Percentiles rank a stretch among this genome's conserved stretches.
These are phyloP conservation scores for Luvunga scandens DNA, from an alignment of 345 rosid species.

Conservation along the genomic window DNA sequence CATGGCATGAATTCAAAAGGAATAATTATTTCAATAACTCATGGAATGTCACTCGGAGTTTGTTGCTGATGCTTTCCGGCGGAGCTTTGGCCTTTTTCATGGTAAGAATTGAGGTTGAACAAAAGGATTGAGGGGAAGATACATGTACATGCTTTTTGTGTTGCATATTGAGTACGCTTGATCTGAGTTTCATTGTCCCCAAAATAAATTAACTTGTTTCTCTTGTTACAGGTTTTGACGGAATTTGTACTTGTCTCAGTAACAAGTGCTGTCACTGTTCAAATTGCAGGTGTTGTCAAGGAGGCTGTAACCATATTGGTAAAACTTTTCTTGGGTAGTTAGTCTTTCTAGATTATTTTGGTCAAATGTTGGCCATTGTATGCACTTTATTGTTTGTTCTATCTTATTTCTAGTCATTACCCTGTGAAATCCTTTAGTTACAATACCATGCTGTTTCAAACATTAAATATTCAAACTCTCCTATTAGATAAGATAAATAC, in stretches of 20 bases:
- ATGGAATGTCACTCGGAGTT: constrained; percentile 75
- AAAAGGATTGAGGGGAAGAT: background rate
- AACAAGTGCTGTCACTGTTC: constrained; percentile 98
- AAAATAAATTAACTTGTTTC: constrained; percentile 7
- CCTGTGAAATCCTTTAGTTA: background rate
- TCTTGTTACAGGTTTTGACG: constrained; percentile 73
- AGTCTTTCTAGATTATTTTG: background rate
- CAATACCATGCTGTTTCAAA: background rate
- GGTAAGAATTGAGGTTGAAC: constrained; percentile 43
- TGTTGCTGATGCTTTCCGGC: constrained; percentile 90
- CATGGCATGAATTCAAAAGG: constrained; percentile 75
- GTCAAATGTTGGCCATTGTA: background rate
- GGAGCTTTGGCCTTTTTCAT: constrained; percentile 94
- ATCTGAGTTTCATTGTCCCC: background rate
- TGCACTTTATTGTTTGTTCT: background rate
- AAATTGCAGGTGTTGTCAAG: constrained; percentile 98
- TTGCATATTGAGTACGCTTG: background rate
- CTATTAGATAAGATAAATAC: background rate
- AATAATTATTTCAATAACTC: constrained; percentile 80
- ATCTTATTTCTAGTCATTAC: background rate
- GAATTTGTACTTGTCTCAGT: constrained; percentile 91
- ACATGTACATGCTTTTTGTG: constrained; percentile 1
- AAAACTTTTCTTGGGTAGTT: constrained; percentile 13
- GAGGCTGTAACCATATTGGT: constrained; percentile 98
- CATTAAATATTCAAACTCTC: background rate